These are phyloP conservation scores for Xylaria intraflava DNA, from an alignment of 495 filamentous ascomycete species.

Conservation along the genomic window DNA sequence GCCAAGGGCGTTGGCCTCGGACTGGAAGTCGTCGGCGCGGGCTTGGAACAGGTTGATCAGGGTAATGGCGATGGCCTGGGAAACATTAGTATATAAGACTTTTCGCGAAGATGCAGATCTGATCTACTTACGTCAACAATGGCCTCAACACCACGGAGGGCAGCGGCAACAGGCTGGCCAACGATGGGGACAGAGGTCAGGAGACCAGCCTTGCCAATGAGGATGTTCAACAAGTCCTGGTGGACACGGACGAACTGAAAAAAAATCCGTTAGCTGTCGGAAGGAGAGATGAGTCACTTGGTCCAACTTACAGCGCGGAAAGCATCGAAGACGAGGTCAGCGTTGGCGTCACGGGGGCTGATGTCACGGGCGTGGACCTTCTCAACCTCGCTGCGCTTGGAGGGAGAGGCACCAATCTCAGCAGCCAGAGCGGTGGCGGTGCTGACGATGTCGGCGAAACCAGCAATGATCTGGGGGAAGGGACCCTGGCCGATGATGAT, in stretches of 20 bases:
- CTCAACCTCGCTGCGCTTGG: background rate
- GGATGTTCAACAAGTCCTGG: constrained; percentile 24
- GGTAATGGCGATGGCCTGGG: constrained; percentile 11
- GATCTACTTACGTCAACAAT: constrained; percentile 23
- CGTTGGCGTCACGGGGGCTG: constrained; percentile 2
- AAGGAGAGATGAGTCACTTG: background rate
- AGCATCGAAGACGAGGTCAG: constrained; percentile 8
- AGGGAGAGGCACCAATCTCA: background rate
- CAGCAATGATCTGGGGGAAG: constrained; percentile 15
- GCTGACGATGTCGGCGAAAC: constrained; percentile 17
- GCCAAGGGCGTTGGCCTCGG: constrained; percentile 11
- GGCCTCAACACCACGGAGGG: constrained; percentile 16
- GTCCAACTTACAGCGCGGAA: constrained; percentile 6
- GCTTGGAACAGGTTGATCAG: constrained; percentile 7
- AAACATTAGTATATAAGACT: too few relatives aligned
- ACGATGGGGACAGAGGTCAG: constrained; percentile 19
- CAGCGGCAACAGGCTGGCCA: constrained; percentile 16
- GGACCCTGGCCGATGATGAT: constrained; percentile 23
- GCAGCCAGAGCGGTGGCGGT: constrained; percentile 7
- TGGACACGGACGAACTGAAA: constrained; percentile 21
- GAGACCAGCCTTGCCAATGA: constrained; percentile 29
- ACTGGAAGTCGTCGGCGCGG: background rate
- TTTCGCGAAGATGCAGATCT: too few relatives aligned
- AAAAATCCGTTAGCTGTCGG: background rate
- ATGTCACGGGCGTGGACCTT: background rate